These are phyloP conservation scores for Boletus vinaceobasis DNA, from an alignment of 768 basidiomycete species.

Conservation along the genomic window DNA sequence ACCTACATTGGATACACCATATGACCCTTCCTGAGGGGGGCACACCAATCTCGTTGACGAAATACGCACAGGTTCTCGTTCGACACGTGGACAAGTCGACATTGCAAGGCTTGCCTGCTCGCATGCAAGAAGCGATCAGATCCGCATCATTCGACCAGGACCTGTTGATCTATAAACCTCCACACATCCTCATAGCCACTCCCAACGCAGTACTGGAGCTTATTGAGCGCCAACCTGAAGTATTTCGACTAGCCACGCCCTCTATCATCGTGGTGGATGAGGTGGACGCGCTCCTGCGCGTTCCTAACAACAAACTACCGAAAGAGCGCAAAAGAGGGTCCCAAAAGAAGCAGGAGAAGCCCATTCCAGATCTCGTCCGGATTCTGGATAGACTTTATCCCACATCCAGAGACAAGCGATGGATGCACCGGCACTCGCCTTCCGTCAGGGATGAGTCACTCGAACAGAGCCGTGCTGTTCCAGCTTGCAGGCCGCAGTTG, in stretches of 20 bases:
- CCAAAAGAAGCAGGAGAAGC: constrained; percentile 43
- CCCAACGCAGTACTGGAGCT: constrained; percentile 66
- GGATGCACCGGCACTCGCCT: background rate
- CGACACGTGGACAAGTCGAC: constrained; percentile 41
- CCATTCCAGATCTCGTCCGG: constrained; percentile 56
- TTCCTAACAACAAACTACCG: constrained; percentile 38
- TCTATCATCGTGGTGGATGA: constrained; percentile 71
- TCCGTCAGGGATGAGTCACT: constrained; percentile 4
- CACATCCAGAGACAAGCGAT: constrained; percentile 23
- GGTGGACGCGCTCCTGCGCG: constrained; percentile 66
- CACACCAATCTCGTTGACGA: constrained; percentile 34
- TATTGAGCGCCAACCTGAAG: constrained; percentile 40
- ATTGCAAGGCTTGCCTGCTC: constrained; percentile 17
- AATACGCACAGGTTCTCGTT: constrained; percentile 58
- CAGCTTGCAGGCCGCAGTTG: constrained; percentile 48
- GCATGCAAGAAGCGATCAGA: constrained; percentile 29
- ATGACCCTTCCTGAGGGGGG: constrained; percentile 37
- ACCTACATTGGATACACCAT: constrained; percentile 60
- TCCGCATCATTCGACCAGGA: constrained; percentile 32
- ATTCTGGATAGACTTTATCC: constrained; percentile 57
- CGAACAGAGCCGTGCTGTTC: constrained; percentile 4
- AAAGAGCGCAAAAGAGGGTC: constrained; percentile 37
- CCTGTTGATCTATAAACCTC: constrained; percentile 41
- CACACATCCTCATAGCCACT: constrained; percentile 69
- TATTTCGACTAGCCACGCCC: constrained; percentile 45